Conservation (phyloP, 208 protist species). For the Trypanosoma theileri region DNA sequence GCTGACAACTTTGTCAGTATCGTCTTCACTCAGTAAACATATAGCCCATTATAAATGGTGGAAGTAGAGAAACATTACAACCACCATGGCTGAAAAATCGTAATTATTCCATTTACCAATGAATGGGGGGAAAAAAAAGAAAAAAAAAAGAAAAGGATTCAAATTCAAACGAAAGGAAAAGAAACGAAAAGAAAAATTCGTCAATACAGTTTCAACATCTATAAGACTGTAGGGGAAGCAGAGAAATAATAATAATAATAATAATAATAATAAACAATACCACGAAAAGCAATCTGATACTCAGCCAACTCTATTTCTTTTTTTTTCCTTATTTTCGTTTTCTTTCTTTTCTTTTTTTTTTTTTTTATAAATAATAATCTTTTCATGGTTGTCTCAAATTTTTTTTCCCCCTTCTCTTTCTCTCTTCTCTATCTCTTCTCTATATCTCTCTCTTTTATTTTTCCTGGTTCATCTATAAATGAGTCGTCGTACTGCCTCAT, state of each 20-base stretch:
- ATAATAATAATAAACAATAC: not conserved
- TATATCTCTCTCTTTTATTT: not conserved
- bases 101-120: not conserved
- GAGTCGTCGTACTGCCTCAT: constrained; percentile 7
- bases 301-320: not conserved
- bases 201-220: no score
- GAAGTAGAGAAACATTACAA: no score
- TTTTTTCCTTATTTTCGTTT: not conserved
- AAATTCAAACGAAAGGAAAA: not conserved
- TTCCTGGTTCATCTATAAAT: constrained; percentile 8
- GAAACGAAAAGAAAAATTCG: constrained; percentile 4
- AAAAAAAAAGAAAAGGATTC: not conserved
- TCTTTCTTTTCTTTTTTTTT: no score
- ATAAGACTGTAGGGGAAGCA: not conserved
- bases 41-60: no score
- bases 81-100: no score
- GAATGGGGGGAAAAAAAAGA: not conserved
- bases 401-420: not conserved
- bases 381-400: no score
- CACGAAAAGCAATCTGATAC: not conserved
- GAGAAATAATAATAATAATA: not conserved
- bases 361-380: no score
- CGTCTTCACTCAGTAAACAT: no score
- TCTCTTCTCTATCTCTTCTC: not conserved
- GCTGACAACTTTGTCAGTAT: no score